A percentile compares a stretch with the other conserved stretches of the same genome.
Evolutionary conservation across 2,329 filamentous ascomycete species (phyloP).

Genomic region (Stachybotrys elegans): DNA sequence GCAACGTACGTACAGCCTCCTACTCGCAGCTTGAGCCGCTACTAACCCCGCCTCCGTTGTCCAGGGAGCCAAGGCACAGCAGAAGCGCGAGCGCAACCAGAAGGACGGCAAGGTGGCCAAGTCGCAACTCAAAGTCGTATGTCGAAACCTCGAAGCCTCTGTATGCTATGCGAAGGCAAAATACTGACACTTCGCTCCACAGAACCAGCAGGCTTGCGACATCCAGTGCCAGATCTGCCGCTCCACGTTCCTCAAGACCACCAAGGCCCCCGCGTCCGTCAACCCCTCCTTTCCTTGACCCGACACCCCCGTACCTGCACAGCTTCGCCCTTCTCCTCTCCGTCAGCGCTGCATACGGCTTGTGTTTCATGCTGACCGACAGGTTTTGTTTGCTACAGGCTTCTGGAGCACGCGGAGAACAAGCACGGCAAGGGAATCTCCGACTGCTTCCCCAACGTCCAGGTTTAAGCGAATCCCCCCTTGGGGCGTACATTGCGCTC

Average conservation of each 20-base stretch:
- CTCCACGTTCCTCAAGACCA: constrained; percentile 74
- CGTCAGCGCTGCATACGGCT: not conserved
- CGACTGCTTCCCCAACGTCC: constrained; percentile 63
- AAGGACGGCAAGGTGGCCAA: constrained; percentile 55
- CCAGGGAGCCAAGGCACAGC: constrained; percentile 61
- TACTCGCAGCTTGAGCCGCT: not conserved
- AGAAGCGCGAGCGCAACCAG: constrained; percentile 68
- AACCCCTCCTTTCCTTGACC: constrained; percentile 1
- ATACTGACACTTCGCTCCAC: constrained; percentile 12
- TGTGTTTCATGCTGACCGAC: too few species aligned
- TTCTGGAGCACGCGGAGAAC: constrained; percentile 67
- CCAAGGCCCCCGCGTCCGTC: constrained; percentile 63
- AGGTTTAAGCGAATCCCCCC: constrained; percentile 8
- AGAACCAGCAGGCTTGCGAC: constrained; percentile 70
- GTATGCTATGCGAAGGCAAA: not conserved
- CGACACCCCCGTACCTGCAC: not conserved
- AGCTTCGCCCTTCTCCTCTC: not conserved
- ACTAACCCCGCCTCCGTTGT: constrained; percentile 3
- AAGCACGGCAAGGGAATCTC: constrained; percentile 69
- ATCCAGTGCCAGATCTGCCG: constrained; percentile 76
- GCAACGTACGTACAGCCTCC: constrained; percentile 24
- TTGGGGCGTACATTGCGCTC: too few species aligned
- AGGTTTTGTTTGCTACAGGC: constrained; percentile 32
- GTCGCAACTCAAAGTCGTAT: constrained; percentile 64
- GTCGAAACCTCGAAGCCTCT: constrained; percentile 24